Evolutionary conservation across 2,329 filamentous ascomycete genomes (phyloP).

Genomic region (Talaromyces sp.): DNA sequence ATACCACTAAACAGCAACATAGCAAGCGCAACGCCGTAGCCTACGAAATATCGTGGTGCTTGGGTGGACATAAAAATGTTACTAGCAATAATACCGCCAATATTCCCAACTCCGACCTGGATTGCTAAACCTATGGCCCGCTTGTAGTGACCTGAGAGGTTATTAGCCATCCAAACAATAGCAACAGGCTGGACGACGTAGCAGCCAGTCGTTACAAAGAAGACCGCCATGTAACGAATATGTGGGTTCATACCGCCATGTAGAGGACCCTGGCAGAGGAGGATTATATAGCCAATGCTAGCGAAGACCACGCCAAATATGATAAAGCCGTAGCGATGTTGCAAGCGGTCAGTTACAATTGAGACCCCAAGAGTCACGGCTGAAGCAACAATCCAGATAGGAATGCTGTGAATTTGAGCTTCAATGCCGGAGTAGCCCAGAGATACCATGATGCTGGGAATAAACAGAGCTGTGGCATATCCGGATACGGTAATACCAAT

Average conservation of each 20-base stretch:
- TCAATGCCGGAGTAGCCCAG: slow-evolving; percentile 32
- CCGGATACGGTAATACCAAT: slow-evolving; percentile 36
- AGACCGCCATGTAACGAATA: slow-evolving; percentile 30
- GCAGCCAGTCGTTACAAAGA: slow-evolving; percentile 26
- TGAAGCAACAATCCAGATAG: slow-evolving; percentile 33
- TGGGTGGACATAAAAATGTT: slow-evolving; percentile 18
- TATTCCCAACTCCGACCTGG: slow-evolving; percentile 51
- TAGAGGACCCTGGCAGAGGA: slow-evolving; percentile 29
- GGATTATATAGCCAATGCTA: slow-evolving; percentile 34
- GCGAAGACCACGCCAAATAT: slow-evolving; percentile 34
- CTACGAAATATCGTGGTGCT: slow-evolving; percentile 36
- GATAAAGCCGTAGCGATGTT: slow-evolving; percentile 37
- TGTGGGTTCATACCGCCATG: slow-evolving; percentile 17
- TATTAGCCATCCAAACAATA: slow-evolving; percentile 24
- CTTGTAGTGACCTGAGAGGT: slow-evolving; percentile 43
- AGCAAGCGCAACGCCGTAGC: slow-evolving; percentile 34
- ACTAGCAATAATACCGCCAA: too few species aligned
- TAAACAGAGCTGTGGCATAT: slow-evolving; percentile 35
- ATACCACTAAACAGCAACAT: slow-evolving; percentile 30
- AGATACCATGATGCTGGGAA: slow-evolving; percentile 34
- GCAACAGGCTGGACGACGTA: slow-evolving; percentile 33
- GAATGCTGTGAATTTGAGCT: slow-evolving; percentile 38
- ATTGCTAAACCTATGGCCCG: slow-evolving; percentile 18
- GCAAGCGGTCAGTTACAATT: slow-evolving; percentile 29
- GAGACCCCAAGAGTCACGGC: slow-evolving; percentile 29